Base-by-base conservation (phyloP, 2,329 filamentous ascomycete genomes). In the Aspergillus ochraceus region DNA sequence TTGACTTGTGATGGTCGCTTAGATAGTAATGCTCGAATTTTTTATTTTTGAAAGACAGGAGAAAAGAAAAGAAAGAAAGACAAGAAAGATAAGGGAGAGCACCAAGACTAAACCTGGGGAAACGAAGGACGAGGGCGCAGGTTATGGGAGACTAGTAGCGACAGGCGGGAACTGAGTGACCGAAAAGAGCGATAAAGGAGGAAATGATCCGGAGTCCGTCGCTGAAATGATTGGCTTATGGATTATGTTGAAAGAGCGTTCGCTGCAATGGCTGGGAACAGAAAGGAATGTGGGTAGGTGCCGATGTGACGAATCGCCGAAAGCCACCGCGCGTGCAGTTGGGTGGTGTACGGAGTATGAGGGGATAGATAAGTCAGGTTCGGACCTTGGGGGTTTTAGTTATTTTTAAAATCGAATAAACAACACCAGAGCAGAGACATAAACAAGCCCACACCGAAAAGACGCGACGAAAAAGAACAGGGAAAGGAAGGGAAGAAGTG, bases 401-500 rank as follows among this genome's bases (percentile, higher is more conserved):
- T 42, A 8, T 42, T 42, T 42, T 19, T 17, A 2, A n/a, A n/a
- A 42, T 8, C 3, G 17, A 6, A 42, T 8, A 42, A n/a, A 42
- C 14, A 42, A 17, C 14, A 17, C 6, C 14, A 14, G 14, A 6
- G 36, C 11, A 39, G 14, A 42, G 36, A 42, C 6, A 8, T 14
- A 42, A 42, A 42, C 36, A 42, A 42, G 26, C 26, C 26, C 26
- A 42, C 36, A 36, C 12, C 14, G 3, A n/a, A 6, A n/a, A n/a
- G 14, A 42, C 36, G 36, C 14, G 36, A 42, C 36, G 36, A n/a
- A 42, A 42, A 42, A 42, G 29, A 26, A 51, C 49, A 51, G 26
- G 22, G n/a, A 49, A 49, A 49, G 24, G 39, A 49, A 49, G 49
- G 52, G 46, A 56, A 50, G 53, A 52, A 51, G 49, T 51, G 32